phyloP scores from a whole-genome alignment of 257 asterid genomes.

The Ilex asprella region DNA sequence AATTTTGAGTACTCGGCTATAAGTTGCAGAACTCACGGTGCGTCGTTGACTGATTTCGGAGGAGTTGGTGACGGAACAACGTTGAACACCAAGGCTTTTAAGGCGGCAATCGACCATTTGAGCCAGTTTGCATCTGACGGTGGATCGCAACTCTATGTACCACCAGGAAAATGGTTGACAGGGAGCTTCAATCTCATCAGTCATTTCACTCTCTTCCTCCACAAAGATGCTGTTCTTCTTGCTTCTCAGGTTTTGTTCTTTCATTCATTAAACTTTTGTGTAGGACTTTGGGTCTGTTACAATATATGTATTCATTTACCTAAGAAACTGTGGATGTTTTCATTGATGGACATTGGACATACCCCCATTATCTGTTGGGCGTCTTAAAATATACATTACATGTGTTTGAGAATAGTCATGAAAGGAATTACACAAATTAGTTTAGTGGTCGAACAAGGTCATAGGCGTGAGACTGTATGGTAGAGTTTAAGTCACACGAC shows the following conservation, averaged over 20 bases:
- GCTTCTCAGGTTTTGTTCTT: conserved; percentile 63
- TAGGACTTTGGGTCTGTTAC: background rate
- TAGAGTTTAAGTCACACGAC: too few relatives aligned
- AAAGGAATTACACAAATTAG: too few relatives aligned
- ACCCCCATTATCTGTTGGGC: background rate
- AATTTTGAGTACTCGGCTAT: conserved; percentile 42
- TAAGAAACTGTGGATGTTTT: too few relatives aligned
- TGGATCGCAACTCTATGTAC: conserved; percentile 75
- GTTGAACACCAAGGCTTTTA: conserved; percentile 62
- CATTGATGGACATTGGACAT: background rate
- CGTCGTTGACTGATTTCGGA: conserved; percentile 70
- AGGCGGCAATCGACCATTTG: conserved; percentile 55
- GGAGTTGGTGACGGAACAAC: conserved; percentile 92
- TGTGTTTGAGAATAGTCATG: background rate
- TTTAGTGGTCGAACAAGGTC: too few relatives aligned
- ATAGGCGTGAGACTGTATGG: too few relatives aligned
- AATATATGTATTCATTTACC: background rate
- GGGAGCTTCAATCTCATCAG: conserved; percentile 87
- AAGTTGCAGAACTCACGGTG: conserved; percentile 55
- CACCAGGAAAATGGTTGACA: conserved; percentile 88
- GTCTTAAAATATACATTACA: too few relatives aligned
- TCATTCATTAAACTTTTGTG: background rate
- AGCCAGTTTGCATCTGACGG: conserved; percentile 56
- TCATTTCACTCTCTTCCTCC: conserved; percentile 76
- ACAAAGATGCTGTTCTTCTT: conserved; percentile 69